phyloP scores from a whole-genome alignment of 495 filamentous ascomycete genomes.

The Cudoniella acicularis region DNA sequence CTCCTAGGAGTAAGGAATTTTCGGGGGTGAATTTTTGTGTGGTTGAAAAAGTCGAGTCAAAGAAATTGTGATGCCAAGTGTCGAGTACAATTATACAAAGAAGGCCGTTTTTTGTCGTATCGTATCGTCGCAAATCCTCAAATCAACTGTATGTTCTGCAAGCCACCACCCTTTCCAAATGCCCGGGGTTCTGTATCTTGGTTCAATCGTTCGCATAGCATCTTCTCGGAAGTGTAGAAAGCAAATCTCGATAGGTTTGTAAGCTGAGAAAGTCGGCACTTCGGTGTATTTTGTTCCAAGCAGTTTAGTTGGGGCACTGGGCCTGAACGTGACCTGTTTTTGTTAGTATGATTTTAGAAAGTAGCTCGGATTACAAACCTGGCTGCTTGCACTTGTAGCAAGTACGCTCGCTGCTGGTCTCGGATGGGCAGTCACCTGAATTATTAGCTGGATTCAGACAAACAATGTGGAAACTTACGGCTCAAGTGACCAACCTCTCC shows the following conservation, averaged over 20 bases:
- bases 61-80: constrained; percentile 2
- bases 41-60: neutral
- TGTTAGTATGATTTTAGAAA: neutral
- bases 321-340: constrained; percentile 80
- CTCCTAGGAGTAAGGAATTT: constrained; percentile 6
- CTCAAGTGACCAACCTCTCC: constrained; percentile 72
- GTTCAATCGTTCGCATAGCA: constrained; percentile 13
- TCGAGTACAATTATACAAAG: constrained; percentile 18
- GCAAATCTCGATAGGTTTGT: constrained; percentile 5
- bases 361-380: neutral
- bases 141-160: constrained; percentile 25
- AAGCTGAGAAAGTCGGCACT: neutral
- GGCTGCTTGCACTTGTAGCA: constrained; percentile 99
- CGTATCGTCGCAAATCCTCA: constrained; percentile 24
- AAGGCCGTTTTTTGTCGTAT: constrained; percentile 16
- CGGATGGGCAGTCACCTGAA: constrained; percentile 94
- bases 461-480: neutral
- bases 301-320: constrained; percentile 49
- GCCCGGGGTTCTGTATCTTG: constrained; percentile 24
- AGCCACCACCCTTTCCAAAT: constrained; percentile 27
- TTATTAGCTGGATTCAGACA: constrained; percentile 33
- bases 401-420: constrained; percentile 83
- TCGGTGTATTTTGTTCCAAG: constrained; percentile 17
- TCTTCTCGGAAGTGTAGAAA: constrained; percentile 19
- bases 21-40: neutral